These are phyloP conservation scores for Delonix regia DNA, from an alignment of 306 rosid species.

Conservation along the genomic window DNA sequence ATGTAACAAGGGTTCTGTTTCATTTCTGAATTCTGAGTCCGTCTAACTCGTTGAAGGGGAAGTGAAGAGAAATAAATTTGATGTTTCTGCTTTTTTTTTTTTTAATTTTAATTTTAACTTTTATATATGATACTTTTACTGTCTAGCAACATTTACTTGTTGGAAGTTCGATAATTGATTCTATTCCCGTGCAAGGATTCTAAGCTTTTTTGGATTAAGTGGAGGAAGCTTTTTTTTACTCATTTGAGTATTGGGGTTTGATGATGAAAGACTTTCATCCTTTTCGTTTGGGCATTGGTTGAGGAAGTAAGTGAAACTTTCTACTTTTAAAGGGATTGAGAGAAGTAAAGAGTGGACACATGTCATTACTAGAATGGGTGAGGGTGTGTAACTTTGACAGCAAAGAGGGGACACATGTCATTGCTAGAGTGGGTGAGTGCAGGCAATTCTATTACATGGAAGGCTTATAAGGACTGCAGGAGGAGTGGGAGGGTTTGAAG, in stretches of 20 bases:
- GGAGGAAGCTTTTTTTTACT: neutral
- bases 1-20: neutral
- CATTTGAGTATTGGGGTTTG: neutral
- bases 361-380: too few species aligned
- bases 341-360: neutral
- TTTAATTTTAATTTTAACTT: too few species aligned
- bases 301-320: neutral
- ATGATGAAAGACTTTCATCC: neutral
- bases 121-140: neutral
- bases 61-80: neutral
- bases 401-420: too few species aligned
- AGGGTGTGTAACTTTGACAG: too few species aligned
- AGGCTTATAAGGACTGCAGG: too few species aligned
- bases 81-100: neutral
- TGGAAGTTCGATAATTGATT: neutral
- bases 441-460: too few species aligned
- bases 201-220: neutral
- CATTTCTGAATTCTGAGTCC: neutral
- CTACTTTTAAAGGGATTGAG: neutral
- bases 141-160: neutral
- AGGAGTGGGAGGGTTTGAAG: too few species aligned
- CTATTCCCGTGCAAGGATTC: constrained; percentile 2
- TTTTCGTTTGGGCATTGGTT: constrained; percentile 1
- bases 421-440: too few species aligned
- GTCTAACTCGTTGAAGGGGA: constrained; percentile 8